These are phyloP conservation scores for Chalciporus piperatoides DNA, from an alignment of 1,284 basidiomycete genomes.

Conservation along the genomic window DNA sequence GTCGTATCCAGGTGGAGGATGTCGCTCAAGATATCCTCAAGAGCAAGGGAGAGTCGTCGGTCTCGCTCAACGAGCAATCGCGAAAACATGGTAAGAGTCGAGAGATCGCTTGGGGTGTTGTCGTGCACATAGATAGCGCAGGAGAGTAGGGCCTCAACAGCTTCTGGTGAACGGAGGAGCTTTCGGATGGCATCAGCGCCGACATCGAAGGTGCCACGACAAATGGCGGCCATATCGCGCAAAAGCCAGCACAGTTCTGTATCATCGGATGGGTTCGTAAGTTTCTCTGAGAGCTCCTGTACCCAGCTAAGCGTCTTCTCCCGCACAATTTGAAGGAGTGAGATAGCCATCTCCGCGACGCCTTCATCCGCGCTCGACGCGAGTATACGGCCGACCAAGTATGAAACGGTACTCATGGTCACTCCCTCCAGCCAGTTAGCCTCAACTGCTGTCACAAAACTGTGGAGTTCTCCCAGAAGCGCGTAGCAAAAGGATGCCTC, in stretches of 20 bases:
- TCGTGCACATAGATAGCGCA: slow-evolving; percentile 36
- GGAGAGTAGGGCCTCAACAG: slow-evolving; percentile 33
- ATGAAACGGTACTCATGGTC: slow-evolving; percentile 37
- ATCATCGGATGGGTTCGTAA: slow-evolving; percentile 24
- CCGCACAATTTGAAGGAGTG: slow-evolving; percentile 33
- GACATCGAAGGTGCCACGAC: slow-evolving; percentile 41
- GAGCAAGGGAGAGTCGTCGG: slow-evolving; percentile 27
- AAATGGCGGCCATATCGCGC: slow-evolving; percentile 37
- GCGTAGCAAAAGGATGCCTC: slow-evolving; percentile 32
- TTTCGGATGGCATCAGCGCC: slow-evolving; percentile 17
- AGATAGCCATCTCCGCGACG: slow-evolving; percentile 12
- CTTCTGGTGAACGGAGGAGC: slow-evolving; percentile 24
- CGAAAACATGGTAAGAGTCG: slow-evolving; percentile 8
- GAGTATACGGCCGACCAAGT: slow-evolving; percentile 36
- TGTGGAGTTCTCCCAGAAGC: slow-evolving; percentile 34
- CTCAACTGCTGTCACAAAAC: slow-evolving; percentile 29
- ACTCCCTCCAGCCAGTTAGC: slow-evolving; percentile 43
- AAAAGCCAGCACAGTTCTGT: slow-evolving; percentile 27
- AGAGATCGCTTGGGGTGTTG: slow-evolving; percentile 21
- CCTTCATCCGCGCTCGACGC: slow-evolving; percentile 19
- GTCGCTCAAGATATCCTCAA: slow-evolving; percentile 22
- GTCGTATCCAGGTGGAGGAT: slow-evolving; percentile 8
- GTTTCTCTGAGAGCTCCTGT: slow-evolving; percentile 24
- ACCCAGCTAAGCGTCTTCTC: slow-evolving; percentile 37
- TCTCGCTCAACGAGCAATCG: slow-evolving; percentile 27